phyloP scores from a whole-genome alignment of 1,284 basidiomycete genomes.

The Waitea zeae region DNA sequence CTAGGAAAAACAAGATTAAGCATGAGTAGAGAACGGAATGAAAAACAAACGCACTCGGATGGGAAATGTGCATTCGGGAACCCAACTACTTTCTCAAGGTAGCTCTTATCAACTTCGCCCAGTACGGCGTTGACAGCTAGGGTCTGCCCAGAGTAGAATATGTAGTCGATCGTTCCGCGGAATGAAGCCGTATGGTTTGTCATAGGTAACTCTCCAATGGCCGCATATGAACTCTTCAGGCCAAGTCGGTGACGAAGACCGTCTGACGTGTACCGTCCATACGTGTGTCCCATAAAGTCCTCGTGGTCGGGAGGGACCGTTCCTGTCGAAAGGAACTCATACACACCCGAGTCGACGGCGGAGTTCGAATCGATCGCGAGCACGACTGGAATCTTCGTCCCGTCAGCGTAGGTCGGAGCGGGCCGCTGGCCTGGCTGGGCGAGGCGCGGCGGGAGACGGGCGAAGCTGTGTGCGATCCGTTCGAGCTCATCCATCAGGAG shows the following conservation, averaged over 20 bases:
- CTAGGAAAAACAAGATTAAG: conserved; percentile 15
- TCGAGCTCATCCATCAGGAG: conserved; percentile 88
- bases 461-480: conserved; percentile 76
- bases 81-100: conserved; percentile 84
- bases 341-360: conserved; percentile 74
- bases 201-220: conserved; percentile 50
- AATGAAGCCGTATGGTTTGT: conserved; percentile 89
- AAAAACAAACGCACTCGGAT: conserved; percentile 57
- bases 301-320: conserved; percentile 59
- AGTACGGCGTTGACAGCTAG: conserved; percentile 77
- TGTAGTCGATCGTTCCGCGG: conserved; percentile 79
- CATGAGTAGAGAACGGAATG: conserved; percentile 6
- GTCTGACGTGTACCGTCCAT: conserved; percentile 86
- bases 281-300: conserved; percentile 87
- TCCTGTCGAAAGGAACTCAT: conserved; percentile 78
- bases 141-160: conserved; percentile 78
- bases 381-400: conserved; percentile 80
- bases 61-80: conserved; percentile 97
- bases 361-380: conserved; percentile 96
- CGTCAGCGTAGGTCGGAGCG: conserved; percentile 61
- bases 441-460: conserved; percentile 62
- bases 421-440: conserved; percentile 16
- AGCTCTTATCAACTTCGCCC: conserved; percentile 75
- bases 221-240: conserved; percentile 74
- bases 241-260: conserved; percentile 71